Base-by-base conservation (phyloP, 441 rosid species). In the Jatropha multifida region DNA sequence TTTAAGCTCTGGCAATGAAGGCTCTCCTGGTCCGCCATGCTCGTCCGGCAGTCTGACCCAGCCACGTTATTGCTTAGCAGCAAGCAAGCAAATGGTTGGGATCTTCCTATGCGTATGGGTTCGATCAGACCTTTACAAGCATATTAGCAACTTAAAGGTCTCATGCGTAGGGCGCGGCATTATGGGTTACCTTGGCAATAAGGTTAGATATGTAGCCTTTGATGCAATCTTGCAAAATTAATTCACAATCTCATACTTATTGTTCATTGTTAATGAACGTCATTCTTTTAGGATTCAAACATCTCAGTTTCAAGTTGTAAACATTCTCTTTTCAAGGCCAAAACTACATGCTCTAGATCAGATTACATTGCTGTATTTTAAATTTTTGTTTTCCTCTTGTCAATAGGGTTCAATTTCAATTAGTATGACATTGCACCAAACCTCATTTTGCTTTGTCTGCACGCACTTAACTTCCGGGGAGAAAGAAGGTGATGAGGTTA, bases 41-140 rank as follows among this genome's bases (percentile, higher is more conserved):
- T 63, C 17, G 17, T 69, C 81, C 0, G 76, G 73, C 79, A 80
- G 78, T 73, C 83, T 79, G 26, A 27, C 5, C 38, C 73, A 12
- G 62, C 81, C 15, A 4, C 76, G 76, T 6, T 93, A 86, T 79
- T 83, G 87, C 83, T 88, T 90, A 2, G 93, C 93, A 2, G 96
- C 92, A 14, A 89, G 97, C 82, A 96, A 96, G 82, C 99, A 93
- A 81, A 96, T 96, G 99, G 99, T 96, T 26, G 99, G 99, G 42
- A 79, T 96, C 54, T 90, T 93, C 82, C 59, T 96, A 65, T 90
- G 97, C 65, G 90, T 96, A 8, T 96, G 98, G 98, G 89, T 92
- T 77, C 86, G 92, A 78, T 84, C 85, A 5, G 94, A 88, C 73
- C 88, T 96, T 7, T 73, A 77, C n/a, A 83, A 81, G 61, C 86